Base-by-base conservation (phyloP, 2,329 filamentous ascomycete genomes). In the Colletotrichum truncatum region DNA sequence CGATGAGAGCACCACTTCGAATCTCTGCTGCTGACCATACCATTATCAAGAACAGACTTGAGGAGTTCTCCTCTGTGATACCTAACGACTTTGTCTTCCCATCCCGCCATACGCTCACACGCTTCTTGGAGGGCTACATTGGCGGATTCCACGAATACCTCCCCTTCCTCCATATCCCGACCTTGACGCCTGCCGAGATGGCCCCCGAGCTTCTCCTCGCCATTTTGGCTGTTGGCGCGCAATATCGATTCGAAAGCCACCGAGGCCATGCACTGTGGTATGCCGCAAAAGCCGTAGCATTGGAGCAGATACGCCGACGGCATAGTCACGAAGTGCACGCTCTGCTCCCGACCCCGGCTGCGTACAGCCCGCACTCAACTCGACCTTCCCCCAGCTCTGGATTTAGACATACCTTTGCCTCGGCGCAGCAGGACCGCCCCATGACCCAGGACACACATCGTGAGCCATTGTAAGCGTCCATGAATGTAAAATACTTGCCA, bases 41-140 rank as follows among this genome's bases (percentile, higher is more conserved):
- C 4, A 77, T 82, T 10, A 87, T 90, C 58, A 85, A 86, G 71
- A 85, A 81, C 59, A 82, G 86, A n/a, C 75, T 91, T 0, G 83
- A 87, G 18, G 87, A 89, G 66, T 91, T 90, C 67, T 86, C 86
- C 1, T 80, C 83, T 1, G 84, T 89, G 4, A 74, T 91, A 21
- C 86, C 89, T 0, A 80, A 77, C 55, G 87, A 88, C 69, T 93
- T 93, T 68, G 83, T 87, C 3, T 86, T 93, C 52, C 90, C 91
- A 1, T 92, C 90, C 4, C 85, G 90, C 3, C 85, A 92, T 69
- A 91, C 91, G 0, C 74, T 93, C 26, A 89, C 88, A 3, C 80
- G 91, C 32, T 93, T 92, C 67, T 76, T 93, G 30, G 89, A 91
- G 64, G 90, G 89, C 1, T 93, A 92, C 70, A 85, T 92, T 56